Base-by-base conservation (phyloP, 139 green algal genomes). In the Diplosphaera chodatii region DNA sequence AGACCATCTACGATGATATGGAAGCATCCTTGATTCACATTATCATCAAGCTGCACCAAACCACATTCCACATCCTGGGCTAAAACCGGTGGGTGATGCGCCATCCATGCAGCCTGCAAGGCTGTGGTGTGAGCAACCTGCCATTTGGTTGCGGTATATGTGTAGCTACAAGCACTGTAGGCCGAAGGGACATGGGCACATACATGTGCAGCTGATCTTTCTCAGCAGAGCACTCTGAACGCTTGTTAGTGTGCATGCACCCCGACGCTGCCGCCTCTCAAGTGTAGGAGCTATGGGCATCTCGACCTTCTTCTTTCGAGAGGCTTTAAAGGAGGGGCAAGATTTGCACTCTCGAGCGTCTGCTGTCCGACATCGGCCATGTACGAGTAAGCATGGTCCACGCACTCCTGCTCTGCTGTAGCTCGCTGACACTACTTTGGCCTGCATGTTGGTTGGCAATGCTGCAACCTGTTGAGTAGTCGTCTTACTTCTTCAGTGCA, bases 1-100 rank as follows among this genome's bases (percentile, higher is more conserved):
- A 99, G 99, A 84, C 99, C 95, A 41, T 98, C 2, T 99, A 98
- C 86, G 99, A 98, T 79, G 96, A 99, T 71, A 94, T 99, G 20
- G 95, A 99, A 83, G 90, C 96, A 55, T 99, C 99, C 83, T 88
- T 99, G 8, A 99, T 99, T 85, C 99, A 99, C 84, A 84, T 99
- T 28, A 77, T 99, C 56, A 98, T 91, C 77, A 95, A 99, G 78
- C 77, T 85, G 23, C 95, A 99, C 77, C 85, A 93, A 65, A 69
- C 87, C 85, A 55, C 95, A 67, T 87, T 91, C 73, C 95, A 99
- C 83, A 89, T 98, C 25, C 92, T 97, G 33, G 95, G 95, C 3
- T 96, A 96, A 80, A 96, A 96, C 72, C 84, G 66, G 69, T 95
- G 95, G 48, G 48, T 59, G 18, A 84, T n/a, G n/a, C n/a, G n/a